Evolutionary conservation across 257 asterid genomes (phyloP), one percentile per base, ranked within the genome.

Genomic region (Nicotiana tabacum): DNA sequence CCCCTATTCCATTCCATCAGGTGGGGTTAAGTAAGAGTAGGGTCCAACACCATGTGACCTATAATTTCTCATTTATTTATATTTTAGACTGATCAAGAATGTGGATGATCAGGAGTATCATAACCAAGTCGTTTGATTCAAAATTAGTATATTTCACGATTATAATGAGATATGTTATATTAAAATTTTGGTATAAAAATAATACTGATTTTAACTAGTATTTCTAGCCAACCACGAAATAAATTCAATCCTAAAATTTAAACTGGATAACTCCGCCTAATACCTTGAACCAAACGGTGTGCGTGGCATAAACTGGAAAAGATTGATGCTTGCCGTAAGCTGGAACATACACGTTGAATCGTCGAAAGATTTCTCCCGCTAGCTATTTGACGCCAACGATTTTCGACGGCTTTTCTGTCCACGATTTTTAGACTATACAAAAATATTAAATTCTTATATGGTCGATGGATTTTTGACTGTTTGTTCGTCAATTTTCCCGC

Each of bases 41-140:
- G 78, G 60, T 46, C 78, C 78, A 39, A 46, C 3, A 43, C 60
- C 78, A 72, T 72, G 78, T 72, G 60, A 46, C 58, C 78, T 21
- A n/a, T 18, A 70, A 70, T n/a, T 11, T 43, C 58, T 37, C 78
- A 39, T 70, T 10, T 39, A 39, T 70, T n/a, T n/a, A 57, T 57
- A 57, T 18, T 3, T 18, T 57, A 37, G 5, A 10, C 0, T 2
- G 5, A 39, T 69, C 56, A 39, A 69, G 5, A 69, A 69, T 39
- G 77, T 69, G 32, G 11, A 69, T n/a, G 18, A 43, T 43, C 12
- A 69, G 18, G 76, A 67, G 76, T 67, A 35, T 46, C 35, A 70
- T 70, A 43, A 32, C n/a, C 78, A 39, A 10, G 12, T 0, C 12
- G 51, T 43, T 43, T 9, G 51, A 12, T 43, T 43, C 51, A 9